These are phyloP conservation scores for Amphichorda felina DNA, from an alignment of 2,329 filamentous ascomycete genomes.

Conservation along the genomic window DNA sequence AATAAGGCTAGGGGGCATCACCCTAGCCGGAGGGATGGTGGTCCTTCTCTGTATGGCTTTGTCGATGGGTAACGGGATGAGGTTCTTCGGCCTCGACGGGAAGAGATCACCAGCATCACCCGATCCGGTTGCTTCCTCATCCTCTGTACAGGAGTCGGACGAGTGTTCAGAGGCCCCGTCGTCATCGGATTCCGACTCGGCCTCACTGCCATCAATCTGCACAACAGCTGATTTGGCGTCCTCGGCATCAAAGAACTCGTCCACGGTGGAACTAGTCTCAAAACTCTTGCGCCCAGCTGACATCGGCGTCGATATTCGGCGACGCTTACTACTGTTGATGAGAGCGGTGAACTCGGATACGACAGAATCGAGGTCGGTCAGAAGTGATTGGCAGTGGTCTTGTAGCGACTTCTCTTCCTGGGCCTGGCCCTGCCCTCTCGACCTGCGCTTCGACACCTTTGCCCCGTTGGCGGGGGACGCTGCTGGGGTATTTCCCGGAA, in stretches of 20 bases:
- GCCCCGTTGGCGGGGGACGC: conserved; percentile 17
- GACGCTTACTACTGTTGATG: conserved; percentile 66
- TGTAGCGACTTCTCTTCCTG: conserved; percentile 58
- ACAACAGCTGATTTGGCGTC: conserved; percentile 55
- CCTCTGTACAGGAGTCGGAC: conserved; percentile 47
- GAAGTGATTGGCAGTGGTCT: conserved; percentile 72
- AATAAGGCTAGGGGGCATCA: conserved; percentile 80
- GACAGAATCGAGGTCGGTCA: conserved; percentile 74
- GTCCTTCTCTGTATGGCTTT: conserved; percentile 52
- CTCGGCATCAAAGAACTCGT: conserved; percentile 93
- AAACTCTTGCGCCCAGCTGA: conserved; percentile 53
- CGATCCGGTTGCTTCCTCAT: conserved; percentile 43
- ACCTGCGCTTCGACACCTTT: conserved; percentile 20
- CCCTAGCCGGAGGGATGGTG: conserved; percentile 61
- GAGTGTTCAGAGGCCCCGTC: conserved; percentile 42
- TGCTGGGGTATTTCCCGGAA: conserved; percentile 22
- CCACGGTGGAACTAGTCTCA: conserved; percentile 64
- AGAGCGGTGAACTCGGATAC: conserved; percentile 72
- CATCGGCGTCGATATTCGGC: conserved; percentile 46
- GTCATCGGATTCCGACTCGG: conserved; percentile 47
- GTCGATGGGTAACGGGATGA: conserved; percentile 65
- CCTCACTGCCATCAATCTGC: conserved; percentile 61
- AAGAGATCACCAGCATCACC: conserved; percentile 55
- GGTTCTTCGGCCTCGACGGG: conserved; percentile 61
- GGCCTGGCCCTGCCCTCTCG: conserved; percentile 14